phyloP scores from a whole-genome alignment of 306 rosid genomes.

The Castanospermum australe region DNA sequence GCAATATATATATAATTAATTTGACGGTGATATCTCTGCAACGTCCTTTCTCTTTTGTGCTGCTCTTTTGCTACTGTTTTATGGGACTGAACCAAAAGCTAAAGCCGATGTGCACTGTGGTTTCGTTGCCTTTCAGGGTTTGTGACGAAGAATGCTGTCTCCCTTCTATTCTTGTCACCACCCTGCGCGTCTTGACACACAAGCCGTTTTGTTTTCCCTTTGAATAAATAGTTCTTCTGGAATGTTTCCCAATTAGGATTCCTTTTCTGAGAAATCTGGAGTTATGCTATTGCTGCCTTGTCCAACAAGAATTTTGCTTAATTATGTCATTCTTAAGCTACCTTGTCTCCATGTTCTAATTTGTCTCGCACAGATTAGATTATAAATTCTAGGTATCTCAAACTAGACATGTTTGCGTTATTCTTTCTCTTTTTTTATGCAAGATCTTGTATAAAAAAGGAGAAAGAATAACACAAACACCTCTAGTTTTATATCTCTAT shows the following conservation, averaged over 20 bases:
- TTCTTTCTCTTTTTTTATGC: too few species aligned
- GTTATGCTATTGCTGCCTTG: conserved; percentile 23
- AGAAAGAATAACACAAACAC: too few species aligned
- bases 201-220: background rate
- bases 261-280: conserved; percentile 14
- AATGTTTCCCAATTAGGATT: conserved; percentile 25
- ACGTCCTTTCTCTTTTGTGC: conserved; percentile 35
- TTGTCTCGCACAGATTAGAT: background rate
- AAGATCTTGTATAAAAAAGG: too few species aligned
- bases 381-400: background rate
- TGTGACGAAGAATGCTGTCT: conserved; percentile 69
- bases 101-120: conserved; percentile 34
- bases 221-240: background rate
- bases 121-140: conserved; percentile 34
- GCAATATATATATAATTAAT: conserved; percentile 3
- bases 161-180: conserved; percentile 8
- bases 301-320: background rate
- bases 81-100: conserved; percentile 68
- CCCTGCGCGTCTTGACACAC: background rate
- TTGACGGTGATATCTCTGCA: conserved; percentile 25
- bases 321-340: conserved; percentile 32
- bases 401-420: background rate
- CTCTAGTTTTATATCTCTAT: too few species aligned
- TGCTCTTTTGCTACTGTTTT: conserved; percentile 59
- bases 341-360: conserved; percentile 6